Base-by-base conservation (phyloP, 306 rosid species). In the Mucuna pruriens region DNA sequence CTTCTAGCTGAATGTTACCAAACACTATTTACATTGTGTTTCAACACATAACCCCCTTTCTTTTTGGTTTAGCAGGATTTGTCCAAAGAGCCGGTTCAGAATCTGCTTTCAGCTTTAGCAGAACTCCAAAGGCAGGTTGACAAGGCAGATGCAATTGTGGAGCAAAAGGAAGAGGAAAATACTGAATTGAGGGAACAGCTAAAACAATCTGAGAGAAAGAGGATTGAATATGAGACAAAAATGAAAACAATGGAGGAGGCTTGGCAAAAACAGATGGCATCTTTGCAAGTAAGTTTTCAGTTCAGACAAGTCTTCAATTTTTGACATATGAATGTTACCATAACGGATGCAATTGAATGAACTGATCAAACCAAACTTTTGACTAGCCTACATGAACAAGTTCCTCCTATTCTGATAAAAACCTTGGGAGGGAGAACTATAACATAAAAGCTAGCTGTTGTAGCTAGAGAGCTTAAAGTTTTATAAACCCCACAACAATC, bases 261-360 rank as follows among this genome's bases (percentile, higher is more conserved):
- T 40, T 96, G 99, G 99, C 97, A 96, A 90, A 96, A 86, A 80
- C 98, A 96, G 91, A 90, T 89, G 97, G 86, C 88, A 26, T 93
- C 99, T 67, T 91, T 96, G 89, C 99, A 96, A 77, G 99, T 96
- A 86, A 87, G 98, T 87, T 85, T 85, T 73, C 58, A 36, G 63
- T 84, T 77, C 58, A 76, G 77, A 65, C 64, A 69, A 68, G 66
- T 40, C 9, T 71, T 76, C 40, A 22, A 70, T n/a, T 44, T 79
- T 83, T 64, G 44, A 63, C 77, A 5, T 69, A 63, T 26, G 54
- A 51, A 60, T 83, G 68, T 44, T 55, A 55, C 12, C 25, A 70
- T 46, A 75, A 51, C 49, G 58, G 67, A 79, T 79, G 81, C 60
- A 26, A 44, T 71, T 74, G 61, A 81, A 36, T 64, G 69, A 16